A percentile compares a stretch with the other conserved stretches of the same genome.
Evolutionary conservation across 2,329 filamentous ascomycete species (phyloP).

Genomic region (Colletotrichum melonis): DNA sequence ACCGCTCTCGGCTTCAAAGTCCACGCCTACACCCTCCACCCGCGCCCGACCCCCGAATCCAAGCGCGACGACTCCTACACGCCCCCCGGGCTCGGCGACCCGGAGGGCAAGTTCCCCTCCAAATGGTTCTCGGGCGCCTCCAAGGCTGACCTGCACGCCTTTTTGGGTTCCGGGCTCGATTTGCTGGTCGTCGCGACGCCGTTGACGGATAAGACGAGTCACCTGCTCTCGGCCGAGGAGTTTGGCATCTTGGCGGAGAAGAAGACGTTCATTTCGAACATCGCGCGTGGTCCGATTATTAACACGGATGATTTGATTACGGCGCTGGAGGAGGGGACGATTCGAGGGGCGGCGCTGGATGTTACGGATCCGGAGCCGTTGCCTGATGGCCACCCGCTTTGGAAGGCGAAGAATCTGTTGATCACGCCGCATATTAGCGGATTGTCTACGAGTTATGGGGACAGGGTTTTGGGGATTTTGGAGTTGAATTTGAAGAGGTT

Average conservation of each 20-base stretch:
- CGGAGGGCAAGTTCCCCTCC: slow-evolving; percentile 58
- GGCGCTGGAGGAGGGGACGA: slow-evolving; percentile 70
- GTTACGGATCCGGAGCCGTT: slow-evolving; percentile 85
- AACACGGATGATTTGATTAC: slow-evolving; percentile 68
- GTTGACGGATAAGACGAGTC: slow-evolving; percentile 58
- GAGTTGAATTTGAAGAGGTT: slow-evolving; percentile 53
- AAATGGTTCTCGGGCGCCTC: slow-evolving; percentile 62
- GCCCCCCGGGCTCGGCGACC: slow-evolving; percentile 72
- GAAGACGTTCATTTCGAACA: slow-evolving; percentile 75
- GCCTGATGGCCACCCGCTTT: slow-evolving; percentile 74
- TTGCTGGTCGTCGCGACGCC: slow-evolving; percentile 64
- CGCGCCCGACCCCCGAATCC: slow-evolving; percentile 74
- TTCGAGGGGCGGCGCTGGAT: slow-evolving; percentile 77
- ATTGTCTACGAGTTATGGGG: slow-evolving; percentile 51
- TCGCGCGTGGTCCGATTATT: slow-evolving; percentile 69
- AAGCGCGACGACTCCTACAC: slow-evolving; percentile 74
- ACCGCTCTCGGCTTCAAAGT: slow-evolving; percentile 77
- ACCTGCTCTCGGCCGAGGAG: slow-evolving; percentile 63
- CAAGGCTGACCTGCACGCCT: slow-evolving; percentile 58
- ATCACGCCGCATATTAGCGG: slow-evolving; percentile 67
- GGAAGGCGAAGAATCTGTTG: slow-evolving; percentile 75
- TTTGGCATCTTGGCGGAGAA: slow-evolving; percentile 57
- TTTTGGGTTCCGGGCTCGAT: slow-evolving; percentile 63
- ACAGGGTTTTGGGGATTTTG: slow-evolving; percentile 55
- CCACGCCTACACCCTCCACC: slow-evolving; percentile 79